Evolutionary conservation across 2,329 filamentous ascomycete species (phyloP).

Genomic region (Aspergillus luchuensis): DNA sequence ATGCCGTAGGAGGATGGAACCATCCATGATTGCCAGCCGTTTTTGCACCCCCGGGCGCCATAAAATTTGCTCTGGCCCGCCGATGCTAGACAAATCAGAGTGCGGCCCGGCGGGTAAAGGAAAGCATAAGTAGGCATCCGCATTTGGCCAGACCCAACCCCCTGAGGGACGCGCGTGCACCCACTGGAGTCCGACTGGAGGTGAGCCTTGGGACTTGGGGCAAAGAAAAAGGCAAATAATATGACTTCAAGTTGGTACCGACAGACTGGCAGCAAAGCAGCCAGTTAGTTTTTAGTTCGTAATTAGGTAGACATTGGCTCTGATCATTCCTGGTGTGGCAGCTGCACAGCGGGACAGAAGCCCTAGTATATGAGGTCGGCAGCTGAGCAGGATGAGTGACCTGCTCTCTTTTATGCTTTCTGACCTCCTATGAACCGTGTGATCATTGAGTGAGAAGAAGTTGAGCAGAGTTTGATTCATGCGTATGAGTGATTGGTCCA

Average conservation of each 20-base stretch:
- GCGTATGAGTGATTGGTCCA: no score
- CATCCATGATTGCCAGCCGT: conserved; percentile 2
- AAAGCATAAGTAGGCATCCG: conserved; percentile 18
- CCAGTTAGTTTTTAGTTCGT: neutral
- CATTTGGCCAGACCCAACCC: conserved; percentile 23
- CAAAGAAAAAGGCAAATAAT: neutral
- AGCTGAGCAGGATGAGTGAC: neutral
- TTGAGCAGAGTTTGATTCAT: no score
- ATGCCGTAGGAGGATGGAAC: conserved; percentile 9
- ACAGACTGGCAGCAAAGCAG: neutral
- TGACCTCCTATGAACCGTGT: no score
- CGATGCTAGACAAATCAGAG: conserved; percentile 17
- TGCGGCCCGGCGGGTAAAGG: conserved; percentile 7
- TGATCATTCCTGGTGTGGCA: neutral
- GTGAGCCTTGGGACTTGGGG: neutral
- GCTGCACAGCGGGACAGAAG: neutral
- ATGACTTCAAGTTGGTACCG: neutral
- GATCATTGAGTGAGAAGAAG: no score
- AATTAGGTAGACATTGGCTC: neutral
- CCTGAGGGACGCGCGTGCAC: conserved; percentile 28
- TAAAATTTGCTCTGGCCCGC: conserved; percentile 13
- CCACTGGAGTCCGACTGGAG: neutral
- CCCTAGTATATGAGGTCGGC: neutral
- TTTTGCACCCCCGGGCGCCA: neutral
- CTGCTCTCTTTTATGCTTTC: no score